A percentile compares a stretch with the other conserved stretches of the same genome.
Conservation (phyloP, 2,329 filamentous ascomycete genomes). For the Davidsoniella neocaledoniae region DNA sequence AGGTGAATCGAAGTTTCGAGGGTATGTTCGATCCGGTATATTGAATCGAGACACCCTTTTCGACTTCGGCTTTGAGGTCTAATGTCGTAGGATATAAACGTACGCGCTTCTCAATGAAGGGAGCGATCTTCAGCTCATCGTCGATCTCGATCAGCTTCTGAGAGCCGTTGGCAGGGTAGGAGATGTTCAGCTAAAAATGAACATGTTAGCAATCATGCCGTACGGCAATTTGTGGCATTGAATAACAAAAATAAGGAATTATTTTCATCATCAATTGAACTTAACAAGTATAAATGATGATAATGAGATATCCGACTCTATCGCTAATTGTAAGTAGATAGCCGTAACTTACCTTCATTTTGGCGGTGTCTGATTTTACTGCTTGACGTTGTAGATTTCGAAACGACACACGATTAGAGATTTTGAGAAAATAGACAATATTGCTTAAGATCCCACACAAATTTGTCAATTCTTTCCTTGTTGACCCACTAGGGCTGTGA, state of each 20-base stretch:
- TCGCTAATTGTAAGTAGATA: neutral
- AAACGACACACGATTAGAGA: conserved; percentile 2
- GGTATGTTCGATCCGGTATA: neutral
- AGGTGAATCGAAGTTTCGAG: conserved; percentile 15
- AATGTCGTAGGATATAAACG: conserved; percentile 22
- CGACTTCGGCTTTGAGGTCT: too few species aligned
- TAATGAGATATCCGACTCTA: neutral
- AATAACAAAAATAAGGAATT: too few species aligned
- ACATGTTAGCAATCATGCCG: conserved; percentile 15
- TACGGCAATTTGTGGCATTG: conserved; percentile 19
- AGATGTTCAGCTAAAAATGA: conserved; percentile 40
- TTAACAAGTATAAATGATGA: neutral
- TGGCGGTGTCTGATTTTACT: conserved; percentile 12
- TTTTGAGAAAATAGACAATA: conserved; percentile 7
- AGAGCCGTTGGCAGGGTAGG: conserved; percentile 96
- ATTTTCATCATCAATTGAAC: neutral
- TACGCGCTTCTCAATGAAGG: conserved; percentile 98
- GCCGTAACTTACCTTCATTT: conserved; percentile 12
- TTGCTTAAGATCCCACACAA: conserved; percentile 6
- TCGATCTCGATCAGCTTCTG: conserved; percentile 99
- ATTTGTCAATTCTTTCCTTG: conserved; percentile 3
- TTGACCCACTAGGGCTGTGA: conserved; percentile 11
- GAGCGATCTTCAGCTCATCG: conserved; percentile 96
- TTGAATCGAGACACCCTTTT: neutral
- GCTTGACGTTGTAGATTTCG: conserved; percentile 9